A percentile compares a stretch with the other conserved stretches of the same genome.
Evolutionary conservation across 306 rosid species (phyloP).

Genomic region (Lagenaria siceraria): DNA sequence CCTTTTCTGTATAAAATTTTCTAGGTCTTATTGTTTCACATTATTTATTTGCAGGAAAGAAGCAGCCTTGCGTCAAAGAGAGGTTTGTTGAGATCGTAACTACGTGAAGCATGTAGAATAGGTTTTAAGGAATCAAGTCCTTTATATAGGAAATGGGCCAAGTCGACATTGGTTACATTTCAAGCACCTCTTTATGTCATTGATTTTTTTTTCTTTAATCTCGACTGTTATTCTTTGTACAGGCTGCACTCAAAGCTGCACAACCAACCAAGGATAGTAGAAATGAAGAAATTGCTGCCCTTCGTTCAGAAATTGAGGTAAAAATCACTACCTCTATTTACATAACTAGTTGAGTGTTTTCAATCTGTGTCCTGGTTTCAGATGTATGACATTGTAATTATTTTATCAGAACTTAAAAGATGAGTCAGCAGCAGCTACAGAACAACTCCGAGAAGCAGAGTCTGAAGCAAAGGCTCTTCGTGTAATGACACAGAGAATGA

Average conservation of each 20-base stretch:
- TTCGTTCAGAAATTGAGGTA: conserved; percentile 83
- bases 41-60: conserved; percentile 67
- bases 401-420: conserved; percentile 59
- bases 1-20: conserved; percentile 7
- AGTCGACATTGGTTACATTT: neutral
- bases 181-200: neutral
- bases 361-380: conserved; percentile 6
- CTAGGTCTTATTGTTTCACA: conserved; percentile 15
- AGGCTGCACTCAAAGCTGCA: conserved; percentile 97
- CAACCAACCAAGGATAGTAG: conserved; percentile 64
- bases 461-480: conserved; percentile 84
- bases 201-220: conserved; percentile 11
- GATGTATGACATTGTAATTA: conserved; percentile 4
- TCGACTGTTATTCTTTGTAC: conserved; percentile 21
- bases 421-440: conserved; percentile 58
- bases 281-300: conserved; percentile 60
- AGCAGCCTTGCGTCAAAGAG: conserved; percentile 92
- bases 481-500: conserved; percentile 88
- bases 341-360: conserved; percentile 8
- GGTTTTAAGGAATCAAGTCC: conserved; percentile 13
- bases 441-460: conserved; percentile 80
- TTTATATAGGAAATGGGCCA: neutral
- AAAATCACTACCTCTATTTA: neutral
- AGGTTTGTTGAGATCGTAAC: conserved; percentile 37
- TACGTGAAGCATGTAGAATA: conserved; percentile 15